Conservation (phyloP, 495 filamentous ascomycete species). For the Penicillium goetzii region DNA sequence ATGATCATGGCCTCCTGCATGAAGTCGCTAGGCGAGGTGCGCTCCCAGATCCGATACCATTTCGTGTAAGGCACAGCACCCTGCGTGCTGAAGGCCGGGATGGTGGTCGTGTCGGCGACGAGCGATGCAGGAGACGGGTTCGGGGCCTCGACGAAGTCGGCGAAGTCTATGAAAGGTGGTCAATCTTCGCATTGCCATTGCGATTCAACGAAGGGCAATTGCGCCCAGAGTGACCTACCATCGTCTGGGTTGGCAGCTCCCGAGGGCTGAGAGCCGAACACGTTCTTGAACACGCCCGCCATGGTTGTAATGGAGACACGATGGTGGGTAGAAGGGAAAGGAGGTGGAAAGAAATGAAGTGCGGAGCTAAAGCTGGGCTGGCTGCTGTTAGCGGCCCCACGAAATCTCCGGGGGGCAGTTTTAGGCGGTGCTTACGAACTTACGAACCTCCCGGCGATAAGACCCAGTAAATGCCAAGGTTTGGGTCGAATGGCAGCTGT, state of each 20-base stretch:
- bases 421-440: slow-evolving; percentile 16
- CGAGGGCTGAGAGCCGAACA: slow-evolving; percentile 65
- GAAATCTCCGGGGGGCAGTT: slow-evolving; percentile 29
- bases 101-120: slow-evolving; percentile 42
- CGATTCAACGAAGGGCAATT: slow-evolving; percentile 5
- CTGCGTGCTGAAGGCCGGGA: slow-evolving; percentile 52
- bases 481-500: slow-evolving; percentile 9
- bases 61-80: slow-evolving; percentile 72
- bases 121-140: slow-evolving; percentile 62
- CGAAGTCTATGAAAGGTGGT: slow-evolving; percentile 62
- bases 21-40: slow-evolving; percentile 79
- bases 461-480: slow-evolving; percentile 1
- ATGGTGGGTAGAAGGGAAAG: slow-evolving; percentile 33
- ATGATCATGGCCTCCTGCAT: slow-evolving; percentile 83
- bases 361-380: slow-evolving; percentile 36
- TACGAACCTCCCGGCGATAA: not conserved
- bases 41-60: slow-evolving; percentile 97
- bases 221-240: slow-evolving; percentile 52
- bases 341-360: slow-evolving; percentile 36
- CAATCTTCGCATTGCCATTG: slow-evolving; percentile 7
- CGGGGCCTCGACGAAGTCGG: slow-evolving; percentile 73
- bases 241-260: slow-evolving; percentile 59
- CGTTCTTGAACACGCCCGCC: slow-evolving; percentile 69
- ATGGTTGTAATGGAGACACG: slow-evolving; percentile 44
- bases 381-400: slow-evolving; percentile 34